These are phyloP conservation scores for Filobasidium floriforme DNA, from an alignment of 768 basidiomycete species.

Conservation along the genomic window DNA sequence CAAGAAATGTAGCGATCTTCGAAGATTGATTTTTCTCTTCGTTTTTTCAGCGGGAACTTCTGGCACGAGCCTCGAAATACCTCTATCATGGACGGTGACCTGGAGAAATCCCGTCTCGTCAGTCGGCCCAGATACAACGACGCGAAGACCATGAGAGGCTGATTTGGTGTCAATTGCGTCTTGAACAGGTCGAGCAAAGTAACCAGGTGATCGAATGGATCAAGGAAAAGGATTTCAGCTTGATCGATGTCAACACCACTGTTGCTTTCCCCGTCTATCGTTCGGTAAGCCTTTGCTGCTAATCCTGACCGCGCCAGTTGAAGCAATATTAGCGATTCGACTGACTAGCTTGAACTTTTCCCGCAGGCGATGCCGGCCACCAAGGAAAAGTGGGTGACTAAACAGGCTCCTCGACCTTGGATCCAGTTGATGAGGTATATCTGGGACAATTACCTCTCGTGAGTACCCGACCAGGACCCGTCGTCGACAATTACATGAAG, in stretches of 20 bases:
- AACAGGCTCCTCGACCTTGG: constrained; percentile 15
- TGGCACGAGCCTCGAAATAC: background rate
- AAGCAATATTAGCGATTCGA: background rate
- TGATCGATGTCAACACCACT: constrained; percentile 80
- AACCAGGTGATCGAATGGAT: constrained; percentile 74
- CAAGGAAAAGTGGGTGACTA: background rate
- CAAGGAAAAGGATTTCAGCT: constrained; percentile 56
- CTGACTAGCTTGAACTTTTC: background rate
- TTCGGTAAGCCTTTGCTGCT: constrained; percentile 20
- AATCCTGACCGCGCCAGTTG: background rate
- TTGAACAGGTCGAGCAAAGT: constrained; percentile 69
- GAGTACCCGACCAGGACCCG: constrained; percentile 38
- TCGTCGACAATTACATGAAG: too few species aligned
- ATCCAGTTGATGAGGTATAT: constrained; percentile 65
- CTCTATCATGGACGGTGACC: constrained; percentile 1
- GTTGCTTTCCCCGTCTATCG: constrained; percentile 37
- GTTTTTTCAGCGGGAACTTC: background rate
- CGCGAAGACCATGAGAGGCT: constrained; percentile 1
- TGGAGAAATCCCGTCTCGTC: background rate
- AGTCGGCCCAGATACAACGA: background rate
- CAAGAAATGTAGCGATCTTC: background rate
- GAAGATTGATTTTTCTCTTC: background rate
- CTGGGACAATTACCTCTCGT: constrained; percentile 97
- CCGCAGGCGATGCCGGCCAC: background rate
- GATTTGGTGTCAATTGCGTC: background rate